Evolutionary conservation across 306 rosid species (phyloP).

Genomic region (Casuarina equisetifolia): DNA sequence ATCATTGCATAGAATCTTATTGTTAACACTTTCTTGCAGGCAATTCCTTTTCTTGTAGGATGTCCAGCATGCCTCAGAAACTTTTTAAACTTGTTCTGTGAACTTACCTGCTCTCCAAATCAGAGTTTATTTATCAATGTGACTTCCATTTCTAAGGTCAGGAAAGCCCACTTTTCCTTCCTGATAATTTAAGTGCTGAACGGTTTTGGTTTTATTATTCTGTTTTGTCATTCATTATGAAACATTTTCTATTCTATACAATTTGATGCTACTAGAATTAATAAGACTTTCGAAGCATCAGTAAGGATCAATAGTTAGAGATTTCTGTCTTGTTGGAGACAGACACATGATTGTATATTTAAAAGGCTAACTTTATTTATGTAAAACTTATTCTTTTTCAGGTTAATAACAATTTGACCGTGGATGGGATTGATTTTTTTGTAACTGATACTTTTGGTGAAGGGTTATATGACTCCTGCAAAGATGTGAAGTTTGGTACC

Average conservation of each 20-base stretch:
- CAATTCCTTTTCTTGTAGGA: slow-evolving; percentile 94
- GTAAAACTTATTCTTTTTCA: slow-evolving; percentile 36
- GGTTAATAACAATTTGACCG: slow-evolving; percentile 74
- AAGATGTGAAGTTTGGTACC: slow-evolving; percentile 93
- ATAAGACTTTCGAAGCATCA: background rate
- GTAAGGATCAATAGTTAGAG: background rate
- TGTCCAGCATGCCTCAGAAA: slow-evolving; percentile 99
- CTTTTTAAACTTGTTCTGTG: slow-evolving; percentile 94
- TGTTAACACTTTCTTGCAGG: slow-evolving; percentile 57
- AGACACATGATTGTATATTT: background rate
- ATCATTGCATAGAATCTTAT: slow-evolving; percentile 1
- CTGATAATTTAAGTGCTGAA: background rate
- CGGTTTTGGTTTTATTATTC: background rate
- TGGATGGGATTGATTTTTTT: slow-evolving; percentile 80
- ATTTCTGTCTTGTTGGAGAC: background rate
- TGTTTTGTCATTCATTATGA: slow-evolving; percentile 3
- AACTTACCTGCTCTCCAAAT: slow-evolving; percentile 94
- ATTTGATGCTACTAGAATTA: slow-evolving; percentile 13
- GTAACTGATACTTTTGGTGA: slow-evolving; percentile 81
- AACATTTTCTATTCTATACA: slow-evolving; percentile 14
- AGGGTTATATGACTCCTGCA: slow-evolving; percentile 92
- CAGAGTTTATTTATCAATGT: slow-evolving; percentile 97
- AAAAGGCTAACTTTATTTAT: slow-evolving; percentile 20
- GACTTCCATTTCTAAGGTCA: slow-evolving; percentile 74
- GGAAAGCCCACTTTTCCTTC: slow-evolving; percentile 20